phyloP scores from a whole-genome alignment of 768 basidiomycete genomes.

The Tulasnella sp. region DNA sequence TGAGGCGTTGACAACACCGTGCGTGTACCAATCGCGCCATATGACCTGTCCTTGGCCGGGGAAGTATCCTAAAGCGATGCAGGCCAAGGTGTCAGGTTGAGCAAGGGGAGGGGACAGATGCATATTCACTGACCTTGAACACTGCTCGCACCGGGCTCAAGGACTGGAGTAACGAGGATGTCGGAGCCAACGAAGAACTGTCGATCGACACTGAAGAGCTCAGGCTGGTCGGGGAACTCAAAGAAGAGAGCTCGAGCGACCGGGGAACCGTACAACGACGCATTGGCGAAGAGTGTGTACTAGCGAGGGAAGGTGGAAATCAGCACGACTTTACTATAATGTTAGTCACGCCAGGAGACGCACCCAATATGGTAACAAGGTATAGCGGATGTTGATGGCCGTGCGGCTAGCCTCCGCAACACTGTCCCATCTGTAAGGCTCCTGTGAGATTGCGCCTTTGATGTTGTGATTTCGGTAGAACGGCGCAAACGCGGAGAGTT shows the following conservation, averaged over 20 bases:
- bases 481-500: conserved; percentile 69
- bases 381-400: conserved; percentile 61
- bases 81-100: not conserved
- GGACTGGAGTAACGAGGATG: conserved; percentile 40
- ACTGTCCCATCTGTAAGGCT: conserved; percentile 72
- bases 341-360: conserved; percentile 24
- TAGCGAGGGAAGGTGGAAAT: conserved; percentile 23
- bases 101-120: not conserved
- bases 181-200: conserved; percentile 66
- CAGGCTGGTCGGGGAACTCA: conserved; percentile 63
- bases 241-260: conserved; percentile 67
- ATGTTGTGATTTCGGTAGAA: conserved; percentile 76
- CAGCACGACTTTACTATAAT: conserved; percentile 23
- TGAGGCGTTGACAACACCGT: conserved; percentile 36
- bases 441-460: conserved; percentile 57
- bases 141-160: too few species aligned
- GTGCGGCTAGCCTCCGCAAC: conserved; percentile 63
- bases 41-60: conserved; percentile 36
- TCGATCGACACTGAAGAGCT: conserved; percentile 47
- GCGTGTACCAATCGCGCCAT: conserved; percentile 52
- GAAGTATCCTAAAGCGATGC: conserved; percentile 40
- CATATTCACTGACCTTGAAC: not conserved
- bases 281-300: conserved; percentile 62
- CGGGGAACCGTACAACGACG: conserved; percentile 54
- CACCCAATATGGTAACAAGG: conserved; percentile 71